A percentile compares a stretch with the other conserved stretches of the same genome.
phyloP scores from a whole-genome alignment of 352 stramenopile genomes.

The Phytophthora palmivora region DNA sequence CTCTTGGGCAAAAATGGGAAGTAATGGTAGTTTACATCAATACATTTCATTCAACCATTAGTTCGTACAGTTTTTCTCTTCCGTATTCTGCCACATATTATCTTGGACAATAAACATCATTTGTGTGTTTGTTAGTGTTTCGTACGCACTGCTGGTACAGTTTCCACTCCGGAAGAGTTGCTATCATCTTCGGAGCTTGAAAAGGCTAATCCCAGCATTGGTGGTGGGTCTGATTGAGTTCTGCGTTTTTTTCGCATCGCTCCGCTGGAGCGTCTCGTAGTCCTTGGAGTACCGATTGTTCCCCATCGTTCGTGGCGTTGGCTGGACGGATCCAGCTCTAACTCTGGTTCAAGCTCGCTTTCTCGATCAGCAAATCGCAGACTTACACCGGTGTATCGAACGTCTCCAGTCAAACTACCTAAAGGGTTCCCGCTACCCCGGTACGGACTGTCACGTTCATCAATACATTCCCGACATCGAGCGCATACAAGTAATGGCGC shows the following conservation, averaged over 20 bases:
- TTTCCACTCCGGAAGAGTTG: conserved; percentile 9
- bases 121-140: not conserved
- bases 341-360: conserved; percentile 28
- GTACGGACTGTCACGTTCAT: conserved; percentile 19
- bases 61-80: not conserved
- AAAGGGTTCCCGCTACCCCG: conserved; percentile 15
- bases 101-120: not conserved
- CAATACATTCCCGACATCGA: conserved; percentile 45
- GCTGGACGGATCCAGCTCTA: conserved; percentile 26
- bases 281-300: not conserved
- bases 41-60: not conserved
- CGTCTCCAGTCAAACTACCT: conserved; percentile 13
- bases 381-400: conserved; percentile 36
- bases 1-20: too few species aligned
- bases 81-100: too few species aligned
- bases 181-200: conserved; percentile 38
- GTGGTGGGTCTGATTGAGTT: conserved; percentile 34
- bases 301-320: conserved; percentile 14
- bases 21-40: too few species aligned
- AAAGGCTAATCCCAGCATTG: conserved; percentile 29
- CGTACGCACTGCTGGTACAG: not conserved
- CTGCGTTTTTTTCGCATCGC: conserved; percentile 19
- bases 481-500: conserved; percentile 41
- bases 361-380: conserved; percentile 31
- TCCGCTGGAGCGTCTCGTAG: conserved; percentile 7